phyloP scores from a whole-genome alignment of 2,329 filamentous ascomycete species.

The Zymoseptoria crescenta region DNA sequence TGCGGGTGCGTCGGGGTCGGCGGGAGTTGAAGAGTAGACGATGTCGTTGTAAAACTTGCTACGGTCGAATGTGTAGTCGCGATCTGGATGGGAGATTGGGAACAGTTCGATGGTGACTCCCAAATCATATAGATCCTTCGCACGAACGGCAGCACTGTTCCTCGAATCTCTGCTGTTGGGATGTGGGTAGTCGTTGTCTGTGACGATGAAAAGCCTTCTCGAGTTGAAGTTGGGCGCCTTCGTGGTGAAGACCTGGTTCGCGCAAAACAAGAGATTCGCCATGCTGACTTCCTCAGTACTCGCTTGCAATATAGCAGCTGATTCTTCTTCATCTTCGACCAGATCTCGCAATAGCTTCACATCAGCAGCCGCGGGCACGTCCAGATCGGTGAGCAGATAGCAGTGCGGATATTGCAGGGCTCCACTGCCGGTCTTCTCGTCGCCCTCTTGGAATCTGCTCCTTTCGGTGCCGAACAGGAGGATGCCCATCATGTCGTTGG shows the following conservation, averaged over 20 bases:
- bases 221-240: slow-evolving; percentile 93
- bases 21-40: slow-evolving; percentile 67
- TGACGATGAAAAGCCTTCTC: slow-evolving; percentile 87
- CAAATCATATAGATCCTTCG: slow-evolving; percentile 90
- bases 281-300: slow-evolving; percentile 66
- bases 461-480: slow-evolving; percentile 83
- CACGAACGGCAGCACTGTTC: slow-evolving; percentile 72
- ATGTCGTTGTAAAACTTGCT: slow-evolving; percentile 93
- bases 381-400: slow-evolving; percentile 81
- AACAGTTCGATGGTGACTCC: slow-evolving; percentile 90
- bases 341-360: slow-evolving; percentile 71
- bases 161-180: slow-evolving; percentile 61
- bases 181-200: slow-evolving; percentile 86
- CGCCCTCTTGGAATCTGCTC: slow-evolving; percentile 67
- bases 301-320: slow-evolving; percentile 60
- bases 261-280: slow-evolving; percentile 86
- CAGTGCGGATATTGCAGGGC: slow-evolving; percentile 75
- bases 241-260: slow-evolving; percentile 92
- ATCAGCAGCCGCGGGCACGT: slow-evolving; percentile 77
- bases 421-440: slow-evolving; percentile 45
- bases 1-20: slow-evolving; percentile 59
- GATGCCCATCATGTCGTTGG: slow-evolving; percentile 95
- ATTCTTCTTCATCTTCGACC: slow-evolving; percentile 70
- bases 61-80: slow-evolving; percentile 61
- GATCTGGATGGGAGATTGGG: slow-evolving; percentile 64